phyloP scores from a whole-genome alignment of 768 basidiomycete genomes.

The Phylloporus arenicola region DNA sequence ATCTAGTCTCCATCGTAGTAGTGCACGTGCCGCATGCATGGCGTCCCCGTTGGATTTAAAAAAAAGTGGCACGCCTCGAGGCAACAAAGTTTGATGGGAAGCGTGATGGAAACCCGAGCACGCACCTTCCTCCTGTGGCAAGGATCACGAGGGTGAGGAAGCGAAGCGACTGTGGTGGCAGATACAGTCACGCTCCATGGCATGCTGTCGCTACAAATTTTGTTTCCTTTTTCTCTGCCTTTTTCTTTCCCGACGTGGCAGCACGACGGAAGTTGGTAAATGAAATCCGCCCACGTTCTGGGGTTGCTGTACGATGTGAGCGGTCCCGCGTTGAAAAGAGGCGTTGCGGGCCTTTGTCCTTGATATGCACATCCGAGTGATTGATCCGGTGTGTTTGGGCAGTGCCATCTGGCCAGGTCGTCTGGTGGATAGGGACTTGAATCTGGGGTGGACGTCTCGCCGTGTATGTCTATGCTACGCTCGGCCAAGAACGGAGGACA shows the following conservation, averaged over 20 bases:
- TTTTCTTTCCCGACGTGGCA: not conserved
- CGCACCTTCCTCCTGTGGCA: slow-evolving; percentile 1
- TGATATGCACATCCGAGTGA: not conserved
- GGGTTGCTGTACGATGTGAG: slow-evolving; percentile 16
- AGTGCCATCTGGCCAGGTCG: not conserved
- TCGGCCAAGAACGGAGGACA: slow-evolving; percentile 1
- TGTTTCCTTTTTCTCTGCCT: not conserved
- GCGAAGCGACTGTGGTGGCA: not conserved
- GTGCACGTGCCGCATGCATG: slow-evolving; percentile 17
- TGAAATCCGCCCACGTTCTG: slow-evolving; percentile 21
- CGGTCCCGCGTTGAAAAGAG: slow-evolving; percentile 15
- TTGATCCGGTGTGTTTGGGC: slow-evolving; percentile 11
- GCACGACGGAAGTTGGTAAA: not conserved
- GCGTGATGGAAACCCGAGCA: not conserved
- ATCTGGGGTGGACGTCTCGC: not conserved
- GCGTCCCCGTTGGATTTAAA: slow-evolving; percentile 4
- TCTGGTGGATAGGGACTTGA: not conserved
- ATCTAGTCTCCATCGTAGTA: not conserved
- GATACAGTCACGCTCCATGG: not conserved
- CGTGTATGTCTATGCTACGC: not conserved
- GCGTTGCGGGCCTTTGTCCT: not conserved
- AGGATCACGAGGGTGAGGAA: not conserved
- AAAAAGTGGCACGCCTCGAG: slow-evolving; percentile 21
- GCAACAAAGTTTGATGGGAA: slow-evolving; percentile 26
- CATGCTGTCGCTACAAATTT: not conserved